These are phyloP conservation scores for Mortierella sp. DNA, from an alignment of 371 early-diverging fungal genomes.

Conservation along the genomic window DNA sequence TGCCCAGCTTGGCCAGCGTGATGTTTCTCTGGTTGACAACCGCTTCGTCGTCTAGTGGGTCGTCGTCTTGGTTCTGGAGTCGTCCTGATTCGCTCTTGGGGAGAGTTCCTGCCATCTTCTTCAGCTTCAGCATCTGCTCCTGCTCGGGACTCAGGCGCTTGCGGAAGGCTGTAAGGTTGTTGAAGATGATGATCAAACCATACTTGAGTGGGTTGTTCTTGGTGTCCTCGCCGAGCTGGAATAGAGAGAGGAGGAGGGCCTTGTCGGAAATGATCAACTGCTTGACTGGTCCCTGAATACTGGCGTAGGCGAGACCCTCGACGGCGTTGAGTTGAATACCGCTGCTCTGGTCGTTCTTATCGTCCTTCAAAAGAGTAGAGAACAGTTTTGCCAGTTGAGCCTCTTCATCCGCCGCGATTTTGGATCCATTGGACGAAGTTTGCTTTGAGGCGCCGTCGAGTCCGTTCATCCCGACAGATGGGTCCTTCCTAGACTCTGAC, in stretches of 20 bases:
- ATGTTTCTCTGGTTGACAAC: conserved; percentile 74
- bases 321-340: conserved; percentile 63
- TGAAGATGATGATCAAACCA: conserved; percentile 79
- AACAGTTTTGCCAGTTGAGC: conserved; percentile 59
- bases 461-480: conserved; percentile 49
- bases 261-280: conserved; percentile 70
- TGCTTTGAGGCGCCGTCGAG: conserved; percentile 29
- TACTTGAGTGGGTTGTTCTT: conserved; percentile 64
- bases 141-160: conserved; percentile 83
- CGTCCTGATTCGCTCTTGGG: conserved; percentile 60
- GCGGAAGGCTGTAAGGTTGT: conserved; percentile 80
- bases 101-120: conserved; percentile 71
- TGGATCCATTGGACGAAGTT: not conserved
- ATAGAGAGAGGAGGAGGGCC: conserved; percentile 69
- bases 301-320: conserved; percentile 85
- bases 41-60: conserved; percentile 70
- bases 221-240: conserved; percentile 64
- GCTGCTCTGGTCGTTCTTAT: conserved; percentile 51
- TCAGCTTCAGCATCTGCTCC: conserved; percentile 83
- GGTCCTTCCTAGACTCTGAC: conserved; percentile 58
- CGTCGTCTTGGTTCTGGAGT: conserved; percentile 51
- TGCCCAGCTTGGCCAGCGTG: conserved; percentile 70
- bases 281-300: conserved; percentile 73
- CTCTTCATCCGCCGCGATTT: conserved; percentile 28
- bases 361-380: conserved; percentile 59